These are phyloP conservation scores for Chaetomium olivaceum DNA, from an alignment of 2,329 filamentous ascomycete species.

Conservation along the genomic window DNA sequence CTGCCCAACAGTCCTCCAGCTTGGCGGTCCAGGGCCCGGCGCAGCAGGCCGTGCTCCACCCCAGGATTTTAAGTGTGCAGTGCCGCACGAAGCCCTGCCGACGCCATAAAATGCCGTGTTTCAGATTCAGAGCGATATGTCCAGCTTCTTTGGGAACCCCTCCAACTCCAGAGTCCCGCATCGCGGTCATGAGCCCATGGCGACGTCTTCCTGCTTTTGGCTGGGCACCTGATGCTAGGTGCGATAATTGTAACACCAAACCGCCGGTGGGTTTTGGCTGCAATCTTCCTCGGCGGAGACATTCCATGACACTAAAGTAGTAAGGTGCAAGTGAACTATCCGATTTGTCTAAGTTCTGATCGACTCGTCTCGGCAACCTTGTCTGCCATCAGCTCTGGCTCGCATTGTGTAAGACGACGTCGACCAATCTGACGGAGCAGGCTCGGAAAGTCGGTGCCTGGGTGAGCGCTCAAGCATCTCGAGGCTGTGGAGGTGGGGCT, in stretches of 20 bases:
- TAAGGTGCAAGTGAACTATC: not conserved
- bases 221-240: conserved; percentile 14
- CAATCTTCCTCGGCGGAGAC: not conserved
- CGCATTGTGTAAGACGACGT: conserved; percentile 20
- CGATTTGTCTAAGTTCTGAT: not conserved
- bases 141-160: conserved; percentile 5
- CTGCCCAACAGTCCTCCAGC: not conserved
- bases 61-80: conserved; percentile 14
- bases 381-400: not conserved
- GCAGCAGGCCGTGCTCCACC: conserved; percentile 9
- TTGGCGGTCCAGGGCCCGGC: conserved; percentile 10
- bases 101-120: conserved; percentile 25
- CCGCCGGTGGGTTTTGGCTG: not conserved
- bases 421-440: conserved; percentile 3
- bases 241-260: not conserved
- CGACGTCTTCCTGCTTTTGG: not conserved
- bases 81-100: conserved; percentile 22
- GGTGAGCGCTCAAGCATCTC: not conserved
- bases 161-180: conserved; percentile 3
- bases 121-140: conserved; percentile 23
- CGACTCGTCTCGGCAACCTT: not conserved
- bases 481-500: conserved; percentile 14
- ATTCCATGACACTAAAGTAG: not conserved
- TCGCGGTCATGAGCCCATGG: not conserved
- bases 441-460: conserved; percentile 22